These are phyloP conservation scores for Prunus kanzakura DNA, from an alignment of 306 rosid genomes.

Conservation along the genomic window DNA sequence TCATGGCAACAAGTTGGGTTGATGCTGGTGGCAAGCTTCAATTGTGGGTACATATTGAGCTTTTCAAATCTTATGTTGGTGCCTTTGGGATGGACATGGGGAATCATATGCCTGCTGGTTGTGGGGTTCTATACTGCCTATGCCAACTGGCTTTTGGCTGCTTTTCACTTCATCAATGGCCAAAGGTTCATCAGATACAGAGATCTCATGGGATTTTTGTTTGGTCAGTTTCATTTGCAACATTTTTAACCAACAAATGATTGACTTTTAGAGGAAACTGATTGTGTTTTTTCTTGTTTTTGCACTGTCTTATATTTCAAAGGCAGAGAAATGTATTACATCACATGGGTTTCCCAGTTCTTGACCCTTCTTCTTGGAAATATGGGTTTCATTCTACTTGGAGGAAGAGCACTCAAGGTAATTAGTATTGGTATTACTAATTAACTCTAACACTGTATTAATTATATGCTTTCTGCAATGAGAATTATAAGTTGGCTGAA, in stretches of 20 bases:
- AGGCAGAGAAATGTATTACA: constrained; percentile 45
- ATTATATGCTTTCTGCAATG: background rate
- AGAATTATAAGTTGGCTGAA: background rate
- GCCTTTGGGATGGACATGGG: constrained; percentile 69
- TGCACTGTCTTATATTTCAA: background rate
- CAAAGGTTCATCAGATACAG: constrained; percentile 65
- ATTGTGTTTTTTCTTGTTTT: background rate
- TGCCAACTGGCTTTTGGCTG: constrained; percentile 60
- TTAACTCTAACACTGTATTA: background rate
- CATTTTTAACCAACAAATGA: background rate
- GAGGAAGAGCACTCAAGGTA: constrained; percentile 64
- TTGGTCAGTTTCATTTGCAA: constrained; percentile 22
- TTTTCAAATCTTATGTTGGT: constrained; percentile 50
- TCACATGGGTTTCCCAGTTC: constrained; percentile 54
- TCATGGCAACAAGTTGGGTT: constrained; percentile 72
- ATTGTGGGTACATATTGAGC: constrained; percentile 52
- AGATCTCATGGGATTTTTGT: constrained; percentile 57
- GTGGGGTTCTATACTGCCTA: constrained; percentile 58
- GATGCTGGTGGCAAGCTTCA: constrained; percentile 46
- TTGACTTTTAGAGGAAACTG: background rate
- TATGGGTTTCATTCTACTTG: constrained; percentile 58
- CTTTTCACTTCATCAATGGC: constrained; percentile 54
- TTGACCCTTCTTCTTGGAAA: constrained; percentile 49
- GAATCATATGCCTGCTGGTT: constrained; percentile 36
- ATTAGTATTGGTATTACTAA: background rate